Conservation (phyloP, 169 alveolate genomes). For the Eimeria maxima region DNA sequence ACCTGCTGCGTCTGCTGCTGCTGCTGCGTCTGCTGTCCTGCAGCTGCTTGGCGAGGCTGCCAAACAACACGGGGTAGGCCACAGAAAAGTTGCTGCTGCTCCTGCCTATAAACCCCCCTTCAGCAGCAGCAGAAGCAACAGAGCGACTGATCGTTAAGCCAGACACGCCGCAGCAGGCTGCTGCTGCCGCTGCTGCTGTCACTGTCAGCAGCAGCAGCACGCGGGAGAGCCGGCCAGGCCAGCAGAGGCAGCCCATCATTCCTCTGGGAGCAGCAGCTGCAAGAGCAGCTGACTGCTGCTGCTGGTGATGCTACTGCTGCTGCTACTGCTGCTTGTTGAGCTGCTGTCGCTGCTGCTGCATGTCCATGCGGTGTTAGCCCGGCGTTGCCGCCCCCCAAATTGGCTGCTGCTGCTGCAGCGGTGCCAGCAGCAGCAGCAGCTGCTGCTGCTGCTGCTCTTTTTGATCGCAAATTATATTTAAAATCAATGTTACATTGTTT, state of each 20-base stretch:
- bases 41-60: background rate
- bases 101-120: background rate
- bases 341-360: background rate
- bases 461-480: background rate
- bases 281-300: background rate
- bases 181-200: conserved; percentile 54
- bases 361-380: background rate
- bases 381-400: conserved; percentile 38
- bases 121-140: conserved; percentile 21
- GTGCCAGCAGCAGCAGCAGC: conserved; percentile 59
- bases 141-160: conserved; percentile 12
- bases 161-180: conserved; percentile 17
- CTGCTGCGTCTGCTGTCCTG: conserved; percentile 13
- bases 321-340: conserved; percentile 8
- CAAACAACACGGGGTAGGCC: background rate
- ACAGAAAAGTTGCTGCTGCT: background rate
- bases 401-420: conserved; percentile 57
- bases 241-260: conserved; percentile 4
- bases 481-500: background rate
- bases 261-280: conserved; percentile 23
- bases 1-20: conserved; percentile 18
- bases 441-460: conserved; percentile 40
- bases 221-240: background rate
- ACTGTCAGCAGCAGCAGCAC: background rate
- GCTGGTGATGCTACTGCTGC: conserved; percentile 3